Conservation (phyloP, 345 rosid species). For the Rhodomyrtus tomentosa region DNA sequence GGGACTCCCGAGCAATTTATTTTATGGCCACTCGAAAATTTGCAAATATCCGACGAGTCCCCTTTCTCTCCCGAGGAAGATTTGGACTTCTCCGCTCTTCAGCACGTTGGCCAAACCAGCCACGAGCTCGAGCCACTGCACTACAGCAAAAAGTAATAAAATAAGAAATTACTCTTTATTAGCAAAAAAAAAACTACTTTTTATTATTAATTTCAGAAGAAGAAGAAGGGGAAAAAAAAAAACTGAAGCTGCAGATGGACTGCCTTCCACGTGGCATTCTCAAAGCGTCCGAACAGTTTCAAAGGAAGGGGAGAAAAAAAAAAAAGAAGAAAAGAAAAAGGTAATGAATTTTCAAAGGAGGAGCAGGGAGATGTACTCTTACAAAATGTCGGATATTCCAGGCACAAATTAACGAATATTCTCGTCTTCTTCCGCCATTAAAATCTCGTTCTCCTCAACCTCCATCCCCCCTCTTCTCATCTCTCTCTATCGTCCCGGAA, state of each 20-base stretch:
- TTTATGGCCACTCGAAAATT: neutral
- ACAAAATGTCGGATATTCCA: conserved; percentile 17
- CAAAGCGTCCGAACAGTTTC: no score
- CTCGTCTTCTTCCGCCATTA: conserved; percentile 1
- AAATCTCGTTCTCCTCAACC: neutral
- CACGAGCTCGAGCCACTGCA: neutral
- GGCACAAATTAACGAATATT: conserved; percentile 38
- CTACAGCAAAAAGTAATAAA: neutral
- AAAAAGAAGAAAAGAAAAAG: no score
- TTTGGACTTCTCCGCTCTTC: neutral
- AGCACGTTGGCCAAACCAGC: neutral
- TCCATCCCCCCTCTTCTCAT: neutral
- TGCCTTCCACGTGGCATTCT: no score
- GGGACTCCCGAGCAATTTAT: neutral
- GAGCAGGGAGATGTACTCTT: neutral
- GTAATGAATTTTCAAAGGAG: neutral
- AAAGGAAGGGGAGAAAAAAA: no score
- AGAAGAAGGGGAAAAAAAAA: no score
- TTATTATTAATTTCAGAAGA: no score
- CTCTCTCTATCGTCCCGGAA: neutral
- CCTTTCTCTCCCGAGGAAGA: neutral
- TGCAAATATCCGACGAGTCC: neutral
- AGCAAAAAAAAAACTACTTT: no score
- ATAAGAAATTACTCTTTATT: no score
- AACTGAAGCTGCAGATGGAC: no score